A percentile compares a stretch with the other conserved stretches of the same genome.
Evolutionary conservation across 2,329 filamentous ascomycete species (phyloP).

Genomic region (Dactylellina sp.): DNA sequence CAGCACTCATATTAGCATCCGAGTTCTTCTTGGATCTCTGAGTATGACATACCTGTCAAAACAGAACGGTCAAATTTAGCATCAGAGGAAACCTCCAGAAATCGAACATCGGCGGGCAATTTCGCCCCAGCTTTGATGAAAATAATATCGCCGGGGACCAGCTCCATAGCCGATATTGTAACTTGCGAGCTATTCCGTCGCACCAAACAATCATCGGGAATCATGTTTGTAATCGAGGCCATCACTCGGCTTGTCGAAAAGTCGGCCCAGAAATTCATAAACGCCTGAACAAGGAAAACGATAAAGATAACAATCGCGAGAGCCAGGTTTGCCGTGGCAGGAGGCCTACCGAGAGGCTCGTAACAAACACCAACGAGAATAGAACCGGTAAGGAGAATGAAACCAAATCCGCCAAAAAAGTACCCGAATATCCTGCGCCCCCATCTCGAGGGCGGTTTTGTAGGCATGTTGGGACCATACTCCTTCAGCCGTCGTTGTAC

Average conservation of each 20-base stretch:
- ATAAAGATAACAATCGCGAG: constrained; percentile 78
- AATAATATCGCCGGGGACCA: constrained; percentile 79
- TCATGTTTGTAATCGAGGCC: constrained; percentile 82
- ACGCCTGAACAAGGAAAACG: constrained; percentile 72
- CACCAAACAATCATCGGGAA: constrained; percentile 78
- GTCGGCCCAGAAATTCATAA: constrained; percentile 75
- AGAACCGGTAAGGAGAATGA: constrained; percentile 75
- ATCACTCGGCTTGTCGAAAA: constrained; percentile 82
- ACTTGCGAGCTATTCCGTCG: constrained; percentile 71
- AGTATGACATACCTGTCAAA: constrained; percentile 70
- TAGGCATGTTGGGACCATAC: constrained; percentile 76
- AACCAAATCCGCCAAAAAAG: constrained; percentile 81
- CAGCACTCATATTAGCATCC: not conserved
- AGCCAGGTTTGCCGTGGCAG: constrained; percentile 76
- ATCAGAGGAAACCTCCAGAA: constrained; percentile 76
- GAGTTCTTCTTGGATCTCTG: not conserved
- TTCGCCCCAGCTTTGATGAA: constrained; percentile 78
- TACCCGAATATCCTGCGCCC: constrained; percentile 73
- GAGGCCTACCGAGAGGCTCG: constrained; percentile 80
- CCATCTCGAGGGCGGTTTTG: constrained; percentile 73
- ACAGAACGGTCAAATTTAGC: constrained; percentile 79
- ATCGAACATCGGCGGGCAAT: constrained; percentile 78
- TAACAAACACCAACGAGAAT: constrained; percentile 81
- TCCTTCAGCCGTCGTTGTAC: constrained; percentile 64
- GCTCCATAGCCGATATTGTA: constrained; percentile 69